A percentile compares a stretch with the other conserved stretches of the same genome.
Evolutionary conservation across 2,329 filamentous ascomycete genomes (phyloP).

Genomic region (Eutypella sp.): DNA sequence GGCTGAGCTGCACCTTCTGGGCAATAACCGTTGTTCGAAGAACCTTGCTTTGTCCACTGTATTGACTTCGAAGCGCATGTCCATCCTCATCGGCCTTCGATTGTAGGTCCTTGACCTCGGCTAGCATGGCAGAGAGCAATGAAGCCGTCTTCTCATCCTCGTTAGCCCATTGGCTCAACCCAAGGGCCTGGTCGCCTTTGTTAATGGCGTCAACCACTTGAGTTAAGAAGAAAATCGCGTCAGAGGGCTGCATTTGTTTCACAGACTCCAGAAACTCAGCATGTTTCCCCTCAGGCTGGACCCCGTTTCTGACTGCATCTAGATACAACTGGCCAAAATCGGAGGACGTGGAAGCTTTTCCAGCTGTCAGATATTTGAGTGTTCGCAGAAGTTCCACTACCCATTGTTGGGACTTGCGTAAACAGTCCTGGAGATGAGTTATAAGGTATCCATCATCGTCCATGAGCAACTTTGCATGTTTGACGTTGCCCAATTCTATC

Average conservation of each 20-base stretch:
- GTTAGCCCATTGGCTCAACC: constrained; percentile 27
- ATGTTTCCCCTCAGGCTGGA: constrained; percentile 44
- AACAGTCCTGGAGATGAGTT: constrained; percentile 29
- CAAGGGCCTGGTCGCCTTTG: constrained; percentile 33
- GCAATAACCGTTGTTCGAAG: constrained; percentile 74
- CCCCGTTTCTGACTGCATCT: constrained; percentile 52
- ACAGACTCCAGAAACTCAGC: constrained; percentile 53
- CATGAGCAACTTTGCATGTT: constrained; percentile 48
- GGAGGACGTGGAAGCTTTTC: constrained; percentile 16
- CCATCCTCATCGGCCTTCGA: constrained; percentile 38
- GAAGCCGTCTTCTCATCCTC: constrained; percentile 27
- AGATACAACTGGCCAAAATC: constrained; percentile 57
- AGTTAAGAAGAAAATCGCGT: constrained; percentile 37
- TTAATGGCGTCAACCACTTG: constrained; percentile 34
- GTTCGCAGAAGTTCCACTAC: constrained; percentile 41
- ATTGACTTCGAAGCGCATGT: constrained; percentile 63
- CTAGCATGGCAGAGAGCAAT: constrained; percentile 36
- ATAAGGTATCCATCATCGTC: constrained; percentile 54
- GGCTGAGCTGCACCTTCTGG: constrained; percentile 75
- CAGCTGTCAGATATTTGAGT: constrained; percentile 41
- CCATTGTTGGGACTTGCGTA: constrained; percentile 31
- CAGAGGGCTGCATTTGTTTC: constrained; percentile 54
- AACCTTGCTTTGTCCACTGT: constrained; percentile 65
- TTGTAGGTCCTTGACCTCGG: constrained; percentile 42
- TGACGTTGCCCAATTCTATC: constrained; percentile 37